phyloP scores from a whole-genome alignment of 129 eudicot species.

The Apium graveolens region DNA sequence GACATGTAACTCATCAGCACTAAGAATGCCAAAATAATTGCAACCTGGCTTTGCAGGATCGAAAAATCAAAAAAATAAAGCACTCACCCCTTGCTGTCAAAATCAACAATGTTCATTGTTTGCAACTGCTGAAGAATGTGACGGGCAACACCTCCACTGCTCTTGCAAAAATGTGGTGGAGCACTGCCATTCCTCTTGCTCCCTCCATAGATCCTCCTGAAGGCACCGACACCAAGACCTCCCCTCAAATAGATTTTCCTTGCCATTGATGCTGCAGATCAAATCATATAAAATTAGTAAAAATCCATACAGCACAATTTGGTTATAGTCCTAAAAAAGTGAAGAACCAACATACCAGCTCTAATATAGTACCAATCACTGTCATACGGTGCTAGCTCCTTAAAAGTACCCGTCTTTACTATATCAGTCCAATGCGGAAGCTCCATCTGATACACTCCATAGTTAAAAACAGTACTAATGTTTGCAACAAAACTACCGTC shows the following conservation, averaged over 20 bases:
- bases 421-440: constrained; percentile 63
- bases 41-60: neutral
- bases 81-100: constrained; percentile 62
- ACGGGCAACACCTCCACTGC: constrained; percentile 65
- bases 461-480: neutral
- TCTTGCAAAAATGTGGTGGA: constrained; percentile 63
- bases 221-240: constrained; percentile 72
- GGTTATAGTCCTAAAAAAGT: neutral
- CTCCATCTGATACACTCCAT: constrained; percentile 42
- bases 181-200: constrained; percentile 73
- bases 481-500: neutral
- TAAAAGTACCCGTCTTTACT: constrained; percentile 50
- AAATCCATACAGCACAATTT: neutral
- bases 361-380: constrained; percentile 71
- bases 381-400: constrained; percentile 81
- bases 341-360: constrained; percentile 37
- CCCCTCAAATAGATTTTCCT: constrained; percentile 69
- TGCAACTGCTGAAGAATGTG: constrained; percentile 68
- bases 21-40: neutral
- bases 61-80: neutral
- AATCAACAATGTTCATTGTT: constrained; percentile 51
- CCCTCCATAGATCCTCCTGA: constrained; percentile 75
- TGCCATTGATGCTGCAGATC: constrained; percentile 54
- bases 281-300: neutral
- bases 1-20: neutral